Evolutionary conservation across 305 asterid genomes (phyloP).

Genomic region (Solanum hybrid): DNA sequence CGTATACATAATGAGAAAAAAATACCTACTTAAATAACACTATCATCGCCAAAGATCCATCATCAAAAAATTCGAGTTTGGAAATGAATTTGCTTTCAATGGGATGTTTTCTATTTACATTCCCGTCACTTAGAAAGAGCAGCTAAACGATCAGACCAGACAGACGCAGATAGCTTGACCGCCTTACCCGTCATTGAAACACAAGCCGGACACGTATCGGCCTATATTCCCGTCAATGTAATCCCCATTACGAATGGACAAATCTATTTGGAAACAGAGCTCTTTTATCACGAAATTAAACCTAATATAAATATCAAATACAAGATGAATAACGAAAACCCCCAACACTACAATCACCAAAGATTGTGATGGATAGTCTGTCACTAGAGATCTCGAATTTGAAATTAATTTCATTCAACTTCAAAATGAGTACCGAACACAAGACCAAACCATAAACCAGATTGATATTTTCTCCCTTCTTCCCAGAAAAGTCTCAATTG

Average conservation of each 20-base stretch:
- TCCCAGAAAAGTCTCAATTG: neutral
- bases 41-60: neutral
- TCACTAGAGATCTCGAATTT: neutral
- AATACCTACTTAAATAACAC: neutral
- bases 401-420: neutral
- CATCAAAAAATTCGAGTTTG: neutral
- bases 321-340: neutral
- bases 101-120: neutral
- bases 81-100: neutral
- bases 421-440: neutral
- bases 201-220: neutral
- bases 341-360: neutral
- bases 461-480: neutral
- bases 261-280: neutral
- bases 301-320: rapidly evolving
- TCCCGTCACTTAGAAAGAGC: neutral
- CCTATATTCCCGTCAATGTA: neutral
- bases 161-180: rapidly evolving
- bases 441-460: neutral
- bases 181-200: neutral
- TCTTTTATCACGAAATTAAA: neutral
- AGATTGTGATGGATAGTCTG: neutral
- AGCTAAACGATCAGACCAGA: neutral
- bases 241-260: neutral
- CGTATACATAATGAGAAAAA: neutral